Evolutionary conservation across 768 basidiomycete species (phyloP).

Genomic region (Pleurotus djamor): DNA sequence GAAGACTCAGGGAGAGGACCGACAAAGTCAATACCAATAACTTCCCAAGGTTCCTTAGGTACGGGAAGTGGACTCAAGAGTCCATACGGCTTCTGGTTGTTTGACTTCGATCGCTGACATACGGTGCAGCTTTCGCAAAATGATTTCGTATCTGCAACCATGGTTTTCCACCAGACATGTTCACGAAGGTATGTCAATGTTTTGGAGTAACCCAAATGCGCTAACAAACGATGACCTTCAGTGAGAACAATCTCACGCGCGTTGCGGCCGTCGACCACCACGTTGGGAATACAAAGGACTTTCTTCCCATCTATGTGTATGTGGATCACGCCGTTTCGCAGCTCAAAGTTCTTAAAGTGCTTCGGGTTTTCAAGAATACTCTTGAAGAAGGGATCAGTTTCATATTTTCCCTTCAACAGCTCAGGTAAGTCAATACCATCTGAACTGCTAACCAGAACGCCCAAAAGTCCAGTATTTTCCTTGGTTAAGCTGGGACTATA

Average conservation of each 20-base stretch:
- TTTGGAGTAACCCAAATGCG: constrained; percentile 25
- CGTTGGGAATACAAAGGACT: constrained; percentile 16
- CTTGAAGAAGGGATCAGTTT: constrained; percentile 18
- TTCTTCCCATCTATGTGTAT: constrained; percentile 6
- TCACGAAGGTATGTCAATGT: constrained; percentile 24
- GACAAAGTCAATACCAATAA: constrained; percentile 26
- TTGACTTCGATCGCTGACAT: constrained; percentile 11
- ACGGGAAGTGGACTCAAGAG: constrained; percentile 13
- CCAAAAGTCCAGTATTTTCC: not conserved
- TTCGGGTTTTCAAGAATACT: constrained; percentile 12
- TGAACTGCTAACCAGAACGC: not conserved
- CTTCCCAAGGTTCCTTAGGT: constrained; percentile 21
- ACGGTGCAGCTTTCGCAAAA: constrained; percentile 24
- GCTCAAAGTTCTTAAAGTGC: constrained; percentile 15
- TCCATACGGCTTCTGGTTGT: constrained; percentile 13
- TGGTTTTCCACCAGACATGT: constrained; percentile 16
- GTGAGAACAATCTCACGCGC: constrained; percentile 24
- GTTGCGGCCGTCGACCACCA: constrained; percentile 4
- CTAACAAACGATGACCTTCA: constrained; percentile 19
- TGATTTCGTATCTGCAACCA: constrained; percentile 16
- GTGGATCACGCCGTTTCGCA: constrained; percentile 11
- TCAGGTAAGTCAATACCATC: constrained; percentile 10
- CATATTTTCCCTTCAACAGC: constrained; percentile 11
- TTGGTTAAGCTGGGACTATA: not conserved
- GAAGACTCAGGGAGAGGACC: constrained; percentile 21